Evolutionary conservation across 441 rosid genomes (phyloP).

Genomic region (Arabidopsis hybrid): DNA sequence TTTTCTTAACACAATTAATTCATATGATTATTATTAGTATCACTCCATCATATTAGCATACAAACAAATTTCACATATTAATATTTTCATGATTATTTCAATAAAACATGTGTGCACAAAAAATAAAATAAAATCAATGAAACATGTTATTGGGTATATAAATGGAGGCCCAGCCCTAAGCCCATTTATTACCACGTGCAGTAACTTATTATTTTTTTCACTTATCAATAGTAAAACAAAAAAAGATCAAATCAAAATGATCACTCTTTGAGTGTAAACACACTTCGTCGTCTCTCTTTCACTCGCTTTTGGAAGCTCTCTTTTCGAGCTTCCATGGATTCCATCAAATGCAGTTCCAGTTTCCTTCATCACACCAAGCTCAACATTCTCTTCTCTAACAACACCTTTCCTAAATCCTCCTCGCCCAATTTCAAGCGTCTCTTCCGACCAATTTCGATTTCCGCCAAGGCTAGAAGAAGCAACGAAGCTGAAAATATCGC

Average conservation of each 20-base stretch:
- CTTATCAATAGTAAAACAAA: too few species aligned
- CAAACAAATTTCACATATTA: too few species aligned
- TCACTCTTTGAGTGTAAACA: constrained; percentile 35
- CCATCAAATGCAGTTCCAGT: constrained; percentile 31
- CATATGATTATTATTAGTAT: neutral
- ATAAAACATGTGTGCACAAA: too few species aligned
- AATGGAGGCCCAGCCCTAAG: neutral
- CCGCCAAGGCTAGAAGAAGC: constrained; percentile 45
- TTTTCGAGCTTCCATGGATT: constrained; percentile 31
- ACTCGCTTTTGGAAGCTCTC: constrained; percentile 21
- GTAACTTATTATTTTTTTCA: too few species aligned
- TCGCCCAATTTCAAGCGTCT: constrained; percentile 15
- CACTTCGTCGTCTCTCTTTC: constrained; percentile 25
- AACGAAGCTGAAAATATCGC: constrained; percentile 55
- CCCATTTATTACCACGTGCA: neutral
- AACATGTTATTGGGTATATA: neutral
- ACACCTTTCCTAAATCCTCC: neutral
- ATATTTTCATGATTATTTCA: too few species aligned
- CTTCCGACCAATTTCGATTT: constrained; percentile 37
- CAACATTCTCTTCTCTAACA: constrained; percentile 29
- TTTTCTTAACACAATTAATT: neutral
- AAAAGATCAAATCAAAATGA: constrained; percentile 8
- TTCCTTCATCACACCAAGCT: constrained; percentile 24
- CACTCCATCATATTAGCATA: too few species aligned
- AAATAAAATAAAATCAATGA: too few species aligned